Conservation (phyloP, 352 stramenopile species). For the Phytophthora pistaciae region DNA sequence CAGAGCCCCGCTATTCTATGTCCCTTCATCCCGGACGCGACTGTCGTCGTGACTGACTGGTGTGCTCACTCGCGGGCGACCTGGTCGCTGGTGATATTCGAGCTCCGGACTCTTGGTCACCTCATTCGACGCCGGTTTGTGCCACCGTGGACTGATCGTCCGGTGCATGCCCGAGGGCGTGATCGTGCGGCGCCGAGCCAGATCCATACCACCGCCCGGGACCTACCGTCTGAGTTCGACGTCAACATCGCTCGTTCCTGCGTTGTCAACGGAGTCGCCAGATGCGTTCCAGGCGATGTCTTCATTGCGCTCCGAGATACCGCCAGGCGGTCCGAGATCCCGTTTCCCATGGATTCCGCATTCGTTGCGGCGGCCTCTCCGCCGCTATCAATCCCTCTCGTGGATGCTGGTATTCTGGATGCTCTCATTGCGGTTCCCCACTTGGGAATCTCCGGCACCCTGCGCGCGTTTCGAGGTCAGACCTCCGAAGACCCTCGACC, state of each 20-base stretch:
- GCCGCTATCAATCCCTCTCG: background rate
- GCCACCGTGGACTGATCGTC: background rate
- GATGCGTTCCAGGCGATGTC: background rate
- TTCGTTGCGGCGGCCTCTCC: background rate
- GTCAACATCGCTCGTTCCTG: background rate
- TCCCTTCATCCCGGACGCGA: background rate
- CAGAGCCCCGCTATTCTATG: background rate
- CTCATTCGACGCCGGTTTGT: background rate
- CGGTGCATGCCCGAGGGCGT: background rate
- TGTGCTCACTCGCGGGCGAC: background rate
- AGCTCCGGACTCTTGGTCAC: background rate
- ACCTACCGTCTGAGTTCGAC: background rate
- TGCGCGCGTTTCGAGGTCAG: background rate
- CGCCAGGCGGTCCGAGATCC: background rate
- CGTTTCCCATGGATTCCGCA: background rate
- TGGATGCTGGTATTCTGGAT: background rate
- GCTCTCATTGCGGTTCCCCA: background rate
- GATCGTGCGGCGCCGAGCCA: background rate
- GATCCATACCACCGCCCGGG: background rate
- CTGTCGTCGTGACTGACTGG: background rate
- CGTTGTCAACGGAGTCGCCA: background rate
- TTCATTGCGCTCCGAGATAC: background rate
- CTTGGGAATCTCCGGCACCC: background rate
- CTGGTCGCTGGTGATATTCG: constrained; percentile 13
- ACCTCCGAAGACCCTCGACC: background rate